phyloP scores from a whole-genome alignment of 2,329 filamentous ascomycete genomes.

The Ascosphaera acerosa region DNA sequence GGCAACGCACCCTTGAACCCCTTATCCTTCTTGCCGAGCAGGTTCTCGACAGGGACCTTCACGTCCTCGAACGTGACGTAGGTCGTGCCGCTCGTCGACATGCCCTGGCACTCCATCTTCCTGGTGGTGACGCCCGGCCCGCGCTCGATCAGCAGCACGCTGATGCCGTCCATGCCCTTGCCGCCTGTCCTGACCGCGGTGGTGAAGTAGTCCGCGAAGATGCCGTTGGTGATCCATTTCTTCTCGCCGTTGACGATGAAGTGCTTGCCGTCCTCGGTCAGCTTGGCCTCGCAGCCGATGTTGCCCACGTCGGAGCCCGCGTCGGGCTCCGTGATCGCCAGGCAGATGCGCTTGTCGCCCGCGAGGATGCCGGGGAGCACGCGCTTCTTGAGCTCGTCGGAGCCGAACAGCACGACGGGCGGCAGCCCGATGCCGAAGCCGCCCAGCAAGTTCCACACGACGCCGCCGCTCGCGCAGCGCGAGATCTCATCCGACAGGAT shows the following conservation, averaged over 20 bases:
- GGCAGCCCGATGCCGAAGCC: constrained; percentile 60
- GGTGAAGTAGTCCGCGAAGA: constrained; percentile 34
- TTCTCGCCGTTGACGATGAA: constrained; percentile 35
- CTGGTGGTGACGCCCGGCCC: constrained; percentile 23
- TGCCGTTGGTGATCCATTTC: constrained; percentile 29
- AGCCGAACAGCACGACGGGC: constrained; percentile 53
- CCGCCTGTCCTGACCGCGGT: constrained; percentile 35
- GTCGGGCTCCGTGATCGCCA: constrained; percentile 75
- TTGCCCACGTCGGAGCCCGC: constrained; percentile 38
- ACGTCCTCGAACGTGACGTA: constrained; percentile 51
- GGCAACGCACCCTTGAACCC: too few relatives aligned
- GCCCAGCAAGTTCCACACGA: constrained; percentile 65
- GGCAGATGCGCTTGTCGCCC: constrained; percentile 67
- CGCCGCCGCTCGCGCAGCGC: constrained; percentile 59
- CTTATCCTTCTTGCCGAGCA: constrained; percentile 41
- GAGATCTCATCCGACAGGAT: constrained; percentile 1
- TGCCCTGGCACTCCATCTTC: constrained; percentile 42
- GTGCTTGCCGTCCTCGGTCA: constrained; percentile 20
- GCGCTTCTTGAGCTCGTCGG: constrained; percentile 37
- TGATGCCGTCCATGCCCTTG: constrained; percentile 30
- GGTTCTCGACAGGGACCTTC: constrained; percentile 39
- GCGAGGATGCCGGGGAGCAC: constrained; percentile 48
- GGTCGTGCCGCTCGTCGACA: constrained; percentile 39
- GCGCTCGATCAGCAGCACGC: constrained; percentile 32
- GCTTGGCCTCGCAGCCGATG: constrained; percentile 34